phyloP scores from a whole-genome alignment of 1,139 yeast species.

The Sugiyamaella novakii region DNA sequence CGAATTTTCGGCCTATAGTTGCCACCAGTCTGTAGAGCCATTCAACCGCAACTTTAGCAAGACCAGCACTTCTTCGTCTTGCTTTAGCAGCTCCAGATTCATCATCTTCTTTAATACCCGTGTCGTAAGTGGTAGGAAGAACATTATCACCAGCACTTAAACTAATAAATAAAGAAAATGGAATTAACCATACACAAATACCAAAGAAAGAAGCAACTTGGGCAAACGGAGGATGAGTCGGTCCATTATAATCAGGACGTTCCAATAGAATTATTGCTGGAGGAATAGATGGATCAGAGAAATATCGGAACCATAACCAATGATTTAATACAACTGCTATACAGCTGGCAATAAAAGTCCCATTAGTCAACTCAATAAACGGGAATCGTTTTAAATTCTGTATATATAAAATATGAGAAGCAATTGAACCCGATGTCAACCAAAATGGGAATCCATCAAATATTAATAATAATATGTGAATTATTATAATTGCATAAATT shows the following conservation, averaged over 20 bases:
- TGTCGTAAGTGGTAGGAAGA: constrained; percentile 53
- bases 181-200: constrained; percentile 89
- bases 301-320: constrained; percentile 86
- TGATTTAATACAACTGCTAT: constrained; percentile 77
- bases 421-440: constrained; percentile 64
- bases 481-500: constrained; percentile 60
- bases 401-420: constrained; percentile 69
- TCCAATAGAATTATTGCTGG: constrained; percentile 44
- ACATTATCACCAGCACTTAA: constrained; percentile 90
- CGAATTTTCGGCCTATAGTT: constrained; percentile 54
- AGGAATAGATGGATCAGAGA: constrained; percentile 64
- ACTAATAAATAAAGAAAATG: constrained; percentile 89
- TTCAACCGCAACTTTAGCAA: constrained; percentile 68
- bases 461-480: constrained; percentile 58
- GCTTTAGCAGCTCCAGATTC: constrained; percentile 40
- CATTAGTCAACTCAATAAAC: constrained; percentile 69
- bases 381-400: constrained; percentile 84
- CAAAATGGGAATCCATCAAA: constrained; percentile 79
- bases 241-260: constrained; percentile 45
- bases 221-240: constrained; percentile 76
- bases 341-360: constrained; percentile 71
- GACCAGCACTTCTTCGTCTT: constrained; percentile 50
- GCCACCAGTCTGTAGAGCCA: constrained; percentile 54
- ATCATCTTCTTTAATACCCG: constrained; percentile 29
- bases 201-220: constrained; percentile 96